Base-by-base conservation (phyloP, 2,329 filamentous ascomycete species). In the Pseudogymnoascus sp. region DNA sequence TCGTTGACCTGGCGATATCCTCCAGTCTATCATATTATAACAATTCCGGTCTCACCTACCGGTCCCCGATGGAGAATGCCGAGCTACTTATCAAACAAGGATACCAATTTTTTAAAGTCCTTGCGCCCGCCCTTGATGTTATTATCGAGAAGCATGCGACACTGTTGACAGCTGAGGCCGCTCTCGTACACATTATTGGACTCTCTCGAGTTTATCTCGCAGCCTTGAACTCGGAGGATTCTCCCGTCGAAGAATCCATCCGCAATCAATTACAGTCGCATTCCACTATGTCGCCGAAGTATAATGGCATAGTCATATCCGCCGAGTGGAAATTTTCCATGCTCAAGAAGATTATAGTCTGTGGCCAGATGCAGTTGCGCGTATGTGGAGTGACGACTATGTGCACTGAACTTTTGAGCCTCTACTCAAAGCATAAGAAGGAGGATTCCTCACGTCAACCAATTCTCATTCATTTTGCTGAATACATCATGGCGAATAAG, bases 331-430 rank as follows among this genome's bases (percentile, higher is more conserved):
- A 83, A 57, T 84, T 96, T 66, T 76, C 77, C 41, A 75, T 86
- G 1, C 75, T 89, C 58, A 83, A 83, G 66, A 86, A 83, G 65
- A 84, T 92, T 65, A 85, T 96, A 58, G 84, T 82, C 67, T 92
- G 89, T 61, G 86, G 89, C 34, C 89, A 92, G 67, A 96, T 97
- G 90, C 90, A 95, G 68, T 77, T 96, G 35, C 86, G 92, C 35
- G 88, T 95, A 10, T 80, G 83, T 70, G 90, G 90, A 18, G 85
- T 92, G 57, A 81, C 83, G n/a, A 77, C 76, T 18, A 86, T 96
- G 81, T 88, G 89, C 64, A 70, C 69, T 7, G 84, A 89, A 28
- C 77, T 96, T 34, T 80, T 95, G 7, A 69, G 72, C 0, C 76
- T 89, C 21, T 94, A 85, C 79, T 81, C 79, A 60, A 76, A 76